Percentiles rank a stretch among this genome's conserved stretches.
Evolutionary conservation across 768 basidiomycete genomes (phyloP).

Genomic region (Leccinellum luteum): DNA sequence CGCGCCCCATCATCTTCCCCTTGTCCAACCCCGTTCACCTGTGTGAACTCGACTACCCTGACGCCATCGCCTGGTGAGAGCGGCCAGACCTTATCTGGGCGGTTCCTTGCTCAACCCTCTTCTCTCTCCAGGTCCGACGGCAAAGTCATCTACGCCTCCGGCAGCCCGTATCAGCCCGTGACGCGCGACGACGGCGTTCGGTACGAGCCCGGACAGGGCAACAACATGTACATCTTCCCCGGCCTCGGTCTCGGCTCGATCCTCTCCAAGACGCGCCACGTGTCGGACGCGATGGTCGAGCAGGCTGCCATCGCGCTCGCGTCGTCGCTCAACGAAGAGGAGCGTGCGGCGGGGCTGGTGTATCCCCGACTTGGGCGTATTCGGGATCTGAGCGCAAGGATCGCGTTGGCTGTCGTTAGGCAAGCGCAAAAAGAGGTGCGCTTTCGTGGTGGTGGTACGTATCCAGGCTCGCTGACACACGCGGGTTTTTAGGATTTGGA

Average conservation of each 20-base stretch:
- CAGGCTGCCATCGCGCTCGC: conserved; percentile 61
- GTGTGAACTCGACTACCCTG: conserved; percentile 56
- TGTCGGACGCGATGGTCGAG: conserved; percentile 72
- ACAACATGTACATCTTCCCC: conserved; percentile 76
- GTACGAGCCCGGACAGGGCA: conserved; percentile 71
- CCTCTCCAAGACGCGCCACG: conserved; percentile 51
- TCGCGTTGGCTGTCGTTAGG: conserved; percentile 62
- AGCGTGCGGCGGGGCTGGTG: conserved; percentile 51
- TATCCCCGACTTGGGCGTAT: conserved; percentile 70
- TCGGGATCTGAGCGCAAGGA: conserved; percentile 59
- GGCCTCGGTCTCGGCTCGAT: conserved; percentile 63
- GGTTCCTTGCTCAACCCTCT: not conserved
- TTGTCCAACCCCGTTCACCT: conserved; percentile 70
- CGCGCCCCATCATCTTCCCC: conserved; percentile 78
- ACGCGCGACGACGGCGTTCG: conserved; percentile 44
- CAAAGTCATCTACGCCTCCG: conserved; percentile 67
- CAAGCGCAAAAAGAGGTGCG: conserved; percentile 63
- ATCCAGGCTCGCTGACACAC: not conserved
- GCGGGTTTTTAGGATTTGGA: conserved; percentile 32
- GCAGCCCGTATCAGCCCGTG: conserved; percentile 62
- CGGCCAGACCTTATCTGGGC: not conserved
- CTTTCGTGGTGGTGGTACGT: not conserved
- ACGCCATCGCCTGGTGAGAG: conserved; percentile 57
- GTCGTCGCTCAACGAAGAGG: conserved; percentile 53
- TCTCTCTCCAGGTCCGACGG: conserved; percentile 54